Evolutionary conservation across 352 stramenopile species (phyloP), one percentile per base, ranked within the genome.

Genomic region (Pythium coloratum): DNA sequence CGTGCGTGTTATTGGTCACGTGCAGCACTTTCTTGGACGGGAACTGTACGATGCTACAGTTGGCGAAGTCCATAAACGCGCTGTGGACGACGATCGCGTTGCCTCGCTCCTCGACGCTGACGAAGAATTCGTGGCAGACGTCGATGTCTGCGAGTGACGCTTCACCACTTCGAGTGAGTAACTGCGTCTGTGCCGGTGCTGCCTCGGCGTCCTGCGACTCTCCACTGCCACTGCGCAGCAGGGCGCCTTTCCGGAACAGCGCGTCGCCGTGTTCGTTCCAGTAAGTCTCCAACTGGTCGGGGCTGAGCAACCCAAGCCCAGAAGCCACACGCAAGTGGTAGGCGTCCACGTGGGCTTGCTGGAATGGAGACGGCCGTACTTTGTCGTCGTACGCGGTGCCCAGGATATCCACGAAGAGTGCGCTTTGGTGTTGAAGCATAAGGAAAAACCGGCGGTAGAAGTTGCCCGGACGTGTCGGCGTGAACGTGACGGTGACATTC

Each of bases 391-490:
- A 97, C 26, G 77, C 91, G 7, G 90, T 98, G 12, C 88, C 95
- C 8, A 98, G 70, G 0, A 95, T 71, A 56, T 98, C 94, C 13
- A 98, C 72, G 62, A 86, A 97, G 9, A 88, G 72, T 9, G 91
- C 83, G 34, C 78, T 85, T 66, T 97, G 89, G 69, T 97, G 89
- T 38, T 97, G 81, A 6, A 97, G 30, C 2, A 97, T 55, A 18
- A 95, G 18, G 67, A 96, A 97, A 55, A 97, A 77, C 1, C 92
- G 76, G 0, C 91, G 80, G 67, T 98, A 98, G 76, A 97, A 98
- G 59, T 98, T 98, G 18, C 86, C 90, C 1, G 88, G 49, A 18
- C 80, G 80, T n/a, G 69, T 59, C 5, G 75, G 78, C 10, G 89
- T 79, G 66, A 98, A 98, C 6, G 71, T 84, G 20, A 98, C 76